These are phyloP conservation scores for Vanrija pseudolonga DNA, from an alignment of 1,284 basidiomycete genomes.

Conservation along the genomic window DNA sequence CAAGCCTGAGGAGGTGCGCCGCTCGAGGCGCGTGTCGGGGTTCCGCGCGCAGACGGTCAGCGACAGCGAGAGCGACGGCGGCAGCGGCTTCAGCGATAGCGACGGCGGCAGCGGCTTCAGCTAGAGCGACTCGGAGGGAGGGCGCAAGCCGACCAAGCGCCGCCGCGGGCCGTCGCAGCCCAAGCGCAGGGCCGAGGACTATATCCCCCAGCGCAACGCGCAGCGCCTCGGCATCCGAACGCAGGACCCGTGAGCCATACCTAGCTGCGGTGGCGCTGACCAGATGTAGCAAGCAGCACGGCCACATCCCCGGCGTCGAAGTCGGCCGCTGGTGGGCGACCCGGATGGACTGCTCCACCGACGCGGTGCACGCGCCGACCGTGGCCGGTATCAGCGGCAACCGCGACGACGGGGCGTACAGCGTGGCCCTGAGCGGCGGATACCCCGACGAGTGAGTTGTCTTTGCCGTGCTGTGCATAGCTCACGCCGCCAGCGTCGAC, in stretches of 20 bases:
- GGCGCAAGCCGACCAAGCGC: conserved; percentile 1
- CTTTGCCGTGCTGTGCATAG: neutral
- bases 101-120: neutral
- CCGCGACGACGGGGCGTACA: conserved; percentile 40
- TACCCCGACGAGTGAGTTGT: conserved; percentile 40
- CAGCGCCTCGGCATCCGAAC: conserved; percentile 28
- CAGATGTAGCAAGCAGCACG: conserved; percentile 26
- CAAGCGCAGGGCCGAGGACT: neutral
- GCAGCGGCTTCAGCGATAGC: too few species aligned
- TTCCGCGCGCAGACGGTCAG: too few species aligned
- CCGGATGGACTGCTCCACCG: conserved; percentile 40
- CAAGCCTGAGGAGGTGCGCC: neutral
- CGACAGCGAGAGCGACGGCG: neutral
- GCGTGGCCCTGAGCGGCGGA: conserved; percentile 49
- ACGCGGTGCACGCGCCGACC: conserved; percentile 38
- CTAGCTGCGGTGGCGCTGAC: neutral
- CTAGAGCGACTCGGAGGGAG: neutral
- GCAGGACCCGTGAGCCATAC: conserved; percentile 32
- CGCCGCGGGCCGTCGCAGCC: neutral
- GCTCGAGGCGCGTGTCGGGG: neutral
- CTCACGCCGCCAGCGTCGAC: conserved; percentile 26
- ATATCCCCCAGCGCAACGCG: conserved; percentile 19
- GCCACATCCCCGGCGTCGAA: conserved; percentile 36
- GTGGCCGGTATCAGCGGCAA: conserved; percentile 42
- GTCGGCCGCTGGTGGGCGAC: conserved; percentile 39